Evolutionary conservation across 2,329 filamentous ascomycete species (phyloP).

Genomic region (Cucurbitaria berberidis): DNA sequence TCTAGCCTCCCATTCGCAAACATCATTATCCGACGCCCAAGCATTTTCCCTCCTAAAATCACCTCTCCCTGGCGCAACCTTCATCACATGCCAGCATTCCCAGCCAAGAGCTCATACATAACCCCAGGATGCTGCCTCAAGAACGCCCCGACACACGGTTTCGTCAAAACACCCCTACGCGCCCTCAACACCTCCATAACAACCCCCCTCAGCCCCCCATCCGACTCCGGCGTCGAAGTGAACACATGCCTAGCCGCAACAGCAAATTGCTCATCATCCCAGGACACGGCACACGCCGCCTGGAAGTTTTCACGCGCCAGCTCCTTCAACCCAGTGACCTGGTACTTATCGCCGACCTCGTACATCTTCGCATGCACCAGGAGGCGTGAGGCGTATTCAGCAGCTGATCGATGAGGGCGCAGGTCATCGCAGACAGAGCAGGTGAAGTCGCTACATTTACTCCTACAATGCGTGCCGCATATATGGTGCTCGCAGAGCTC

Average conservation of each 20-base stretch:
- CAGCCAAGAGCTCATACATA: background rate
- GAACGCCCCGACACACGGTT: background rate
- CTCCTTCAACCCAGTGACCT: conserved; percentile 3
- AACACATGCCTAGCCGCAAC: conserved; percentile 27
- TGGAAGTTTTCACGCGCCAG: conserved; percentile 4
- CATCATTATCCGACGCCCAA: too few species aligned
- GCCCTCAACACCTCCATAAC: conserved; percentile 26
- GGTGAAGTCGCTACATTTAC: background rate
- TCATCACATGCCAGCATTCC: background rate
- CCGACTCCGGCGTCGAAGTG: conserved; percentile 20
- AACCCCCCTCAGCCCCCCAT: conserved; percentile 26
- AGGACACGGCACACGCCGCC: background rate
- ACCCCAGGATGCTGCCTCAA: background rate
- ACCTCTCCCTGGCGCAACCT: too few species aligned
- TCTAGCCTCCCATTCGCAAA: too few species aligned
- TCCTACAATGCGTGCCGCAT: too few species aligned
- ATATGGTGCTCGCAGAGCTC: too few species aligned
- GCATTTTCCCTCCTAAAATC: too few species aligned
- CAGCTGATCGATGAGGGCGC: background rate
- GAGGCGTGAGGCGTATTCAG: too few species aligned
- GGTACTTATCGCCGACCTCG: conserved; percentile 2
- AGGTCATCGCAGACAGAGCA: background rate
- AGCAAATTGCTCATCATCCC: conserved; percentile 24
- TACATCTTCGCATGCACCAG: conserved; percentile 8
- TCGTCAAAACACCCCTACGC: conserved; percentile 11